Percentiles rank a stretch among this genome's conserved stretches.
Evolutionary conservation across 2,329 filamentous ascomycete species (phyloP).

Genomic region (Aureobasidium sp.): DNA sequence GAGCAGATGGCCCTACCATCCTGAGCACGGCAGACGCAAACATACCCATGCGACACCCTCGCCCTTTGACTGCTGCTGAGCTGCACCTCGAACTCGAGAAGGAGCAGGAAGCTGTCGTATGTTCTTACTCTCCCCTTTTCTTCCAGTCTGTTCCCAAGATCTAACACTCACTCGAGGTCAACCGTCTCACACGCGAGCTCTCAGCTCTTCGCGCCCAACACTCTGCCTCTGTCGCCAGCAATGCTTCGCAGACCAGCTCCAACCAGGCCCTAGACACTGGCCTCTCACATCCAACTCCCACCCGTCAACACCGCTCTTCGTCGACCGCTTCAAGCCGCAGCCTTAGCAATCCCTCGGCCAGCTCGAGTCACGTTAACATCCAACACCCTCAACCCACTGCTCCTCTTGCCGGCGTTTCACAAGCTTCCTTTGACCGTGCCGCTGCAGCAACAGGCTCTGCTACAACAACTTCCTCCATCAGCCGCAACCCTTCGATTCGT

Average conservation of each 20-base stretch:
- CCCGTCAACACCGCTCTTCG: slow-evolving; percentile 42
- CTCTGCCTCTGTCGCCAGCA: slow-evolving; percentile 57
- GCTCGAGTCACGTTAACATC: slow-evolving; percentile 22
- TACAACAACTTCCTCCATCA: slow-evolving; percentile 19
- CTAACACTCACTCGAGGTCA: slow-evolving; percentile 55
- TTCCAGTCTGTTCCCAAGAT: no score
- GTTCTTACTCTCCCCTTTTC: slow-evolving; percentile 25
- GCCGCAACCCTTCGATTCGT: slow-evolving; percentile 28
- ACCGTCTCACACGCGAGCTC: slow-evolving; percentile 85
- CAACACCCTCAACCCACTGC: slow-evolving; percentile 16
- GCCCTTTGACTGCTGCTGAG: slow-evolving; percentile 81
- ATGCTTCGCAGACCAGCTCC: slow-evolving; percentile 45
- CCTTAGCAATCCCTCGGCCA: slow-evolving; percentile 18
- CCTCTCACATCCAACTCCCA: slow-evolving; percentile 48
- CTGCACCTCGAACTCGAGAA: slow-evolving; percentile 86
- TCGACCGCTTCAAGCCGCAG: slow-evolving; percentile 21
- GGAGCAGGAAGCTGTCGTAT: slow-evolving; percentile 87
- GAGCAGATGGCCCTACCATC: not conserved
- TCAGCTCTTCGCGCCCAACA: slow-evolving; percentile 65
- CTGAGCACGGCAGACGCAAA: slow-evolving; percentile 10
- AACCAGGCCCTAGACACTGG: slow-evolving; percentile 36
- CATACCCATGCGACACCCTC: slow-evolving; percentile 71
- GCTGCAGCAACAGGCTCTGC: slow-evolving; percentile 24
- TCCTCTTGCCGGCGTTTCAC: slow-evolving; percentile 25
- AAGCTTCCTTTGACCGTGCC: slow-evolving; percentile 31